Evolutionary conservation across 106 monocot genomes (phyloP).

Genomic region (Hemerocallis citrina): DNA sequence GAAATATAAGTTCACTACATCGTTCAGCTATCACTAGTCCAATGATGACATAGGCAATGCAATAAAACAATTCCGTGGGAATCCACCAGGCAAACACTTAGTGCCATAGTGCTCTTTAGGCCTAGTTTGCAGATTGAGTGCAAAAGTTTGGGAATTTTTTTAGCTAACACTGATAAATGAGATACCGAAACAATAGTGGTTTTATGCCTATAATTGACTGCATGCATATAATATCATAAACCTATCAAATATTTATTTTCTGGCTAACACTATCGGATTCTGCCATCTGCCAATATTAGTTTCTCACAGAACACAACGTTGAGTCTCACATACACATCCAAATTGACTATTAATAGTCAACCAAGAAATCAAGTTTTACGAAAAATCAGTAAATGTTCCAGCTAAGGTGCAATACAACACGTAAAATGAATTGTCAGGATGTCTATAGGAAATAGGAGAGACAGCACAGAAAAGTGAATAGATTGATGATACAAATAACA

Average conservation of each 20-base stretch:
- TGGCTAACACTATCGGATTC: no score
- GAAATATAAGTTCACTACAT: not conserved
- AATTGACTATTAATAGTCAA: not conserved
- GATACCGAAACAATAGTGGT: not conserved
- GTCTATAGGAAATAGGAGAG: not conserved
- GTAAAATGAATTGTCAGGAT: not conserved
- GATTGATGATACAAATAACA: not conserved
- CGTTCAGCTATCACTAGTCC: not conserved
- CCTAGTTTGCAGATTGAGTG: not conserved
- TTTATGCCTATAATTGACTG: not conserved
- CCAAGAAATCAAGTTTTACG: not conserved
- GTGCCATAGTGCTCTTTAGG: not conserved
- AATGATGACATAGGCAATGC: not conserved
- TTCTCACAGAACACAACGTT: not conserved
- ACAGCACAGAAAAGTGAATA: not conserved
- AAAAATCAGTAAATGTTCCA: not conserved
- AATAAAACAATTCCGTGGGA: not conserved
- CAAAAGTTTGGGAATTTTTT: not conserved
- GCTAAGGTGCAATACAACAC: not conserved
- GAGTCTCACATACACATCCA: not conserved
- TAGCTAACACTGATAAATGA: not conserved
- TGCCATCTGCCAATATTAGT: not conserved
- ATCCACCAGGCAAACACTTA: not conserved
- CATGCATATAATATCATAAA: not conserved
- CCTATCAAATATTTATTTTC: not conserved